Base-by-base conservation (phyloP, 2,329 filamentous ascomycete genomes). In the Claviceps quebecensis region DNA sequence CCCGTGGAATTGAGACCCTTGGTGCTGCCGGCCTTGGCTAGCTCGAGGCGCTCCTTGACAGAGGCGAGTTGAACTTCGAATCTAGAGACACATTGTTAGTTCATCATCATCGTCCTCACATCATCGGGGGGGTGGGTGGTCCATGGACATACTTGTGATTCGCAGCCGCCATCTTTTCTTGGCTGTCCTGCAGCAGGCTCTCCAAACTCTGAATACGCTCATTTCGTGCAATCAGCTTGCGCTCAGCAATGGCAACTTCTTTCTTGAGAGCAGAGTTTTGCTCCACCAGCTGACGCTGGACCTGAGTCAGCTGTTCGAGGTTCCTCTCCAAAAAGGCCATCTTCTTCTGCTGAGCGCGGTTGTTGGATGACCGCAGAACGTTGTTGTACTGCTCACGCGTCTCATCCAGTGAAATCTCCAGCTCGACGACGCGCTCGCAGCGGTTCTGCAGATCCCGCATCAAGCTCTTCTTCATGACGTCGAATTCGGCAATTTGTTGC, bases 321-420 rank as follows among this genome's bases (percentile, higher is more conserved):
- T 98, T 98, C 64, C 93, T 85, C 74, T 98, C 93, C 48, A 98
- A 73, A 78, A 98, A 98, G 16, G 93, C 94, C 87, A 98, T 97
- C 80, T 98, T 98, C 85, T 98, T 98, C 71, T 98, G 93, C 73
- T 98, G 93, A 23, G 93, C 91, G 54, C 93, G 86, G 75, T 95
- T 97, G 75, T 98, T 98, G 58, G 88, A 95, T 48, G 88, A 93
- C 52, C 91, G 84, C 53, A 98, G 78, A 54, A 98, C 93, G 61
- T 95, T 96, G 75, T 98, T 97, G 73, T 98, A 98, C 71, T 98
- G 93, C 73, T 98, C 93, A 52, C 93, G 82, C 1, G 93, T 96
- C 74, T 96, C 90, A 64, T 98, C 93, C 48, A 98, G 78, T 38
- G 87, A 95, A 62, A 98, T 98, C 69, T 98, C 93, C 29, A 98